Percentiles rank a stretch among this genome's conserved stretches.
Evolutionary conservation across 2,329 filamentous ascomycete genomes (phyloP).

Genomic region (Talaromyces sp.): DNA sequence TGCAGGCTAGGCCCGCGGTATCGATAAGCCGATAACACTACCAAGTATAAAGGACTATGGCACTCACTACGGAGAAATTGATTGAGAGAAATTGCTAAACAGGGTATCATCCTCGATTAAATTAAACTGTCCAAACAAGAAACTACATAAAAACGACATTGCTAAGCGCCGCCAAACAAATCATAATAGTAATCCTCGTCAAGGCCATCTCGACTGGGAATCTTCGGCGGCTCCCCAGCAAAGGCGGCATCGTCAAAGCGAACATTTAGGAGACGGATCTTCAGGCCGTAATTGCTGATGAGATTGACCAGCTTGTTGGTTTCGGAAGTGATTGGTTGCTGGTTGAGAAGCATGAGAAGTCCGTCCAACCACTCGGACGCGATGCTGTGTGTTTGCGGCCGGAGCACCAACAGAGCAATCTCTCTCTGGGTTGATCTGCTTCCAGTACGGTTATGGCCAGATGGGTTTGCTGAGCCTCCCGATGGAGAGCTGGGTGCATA

Average conservation of each 20-base stretch:
- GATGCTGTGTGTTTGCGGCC: constrained; percentile 71
- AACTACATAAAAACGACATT: not conserved
- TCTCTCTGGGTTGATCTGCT: constrained; percentile 50
- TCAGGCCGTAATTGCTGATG: constrained; percentile 84
- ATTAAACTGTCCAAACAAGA: not conserved
- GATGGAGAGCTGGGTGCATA: constrained; percentile 40
- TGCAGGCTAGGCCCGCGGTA: not conserved
- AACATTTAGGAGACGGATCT: constrained; percentile 88
- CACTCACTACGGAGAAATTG: too few relatives aligned
- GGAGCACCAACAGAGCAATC: constrained; percentile 70
- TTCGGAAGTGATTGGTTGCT: constrained; percentile 93
- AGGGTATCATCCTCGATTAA: not conserved
- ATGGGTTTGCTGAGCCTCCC: constrained; percentile 25
- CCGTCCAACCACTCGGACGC: constrained; percentile 97
- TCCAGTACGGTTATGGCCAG: constrained; percentile 24
- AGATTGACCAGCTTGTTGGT: constrained; percentile 83
- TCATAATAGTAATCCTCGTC: constrained; percentile 95
- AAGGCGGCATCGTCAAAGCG: constrained; percentile 73
- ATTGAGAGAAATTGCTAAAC: not conserved
- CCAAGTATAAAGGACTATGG: too few relatives aligned
- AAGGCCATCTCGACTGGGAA: constrained; percentile 77
- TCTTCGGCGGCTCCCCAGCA: constrained; percentile 62
- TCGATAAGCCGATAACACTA: not conserved
- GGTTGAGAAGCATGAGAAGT: constrained; percentile 86
- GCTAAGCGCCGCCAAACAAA: constrained; percentile 45